phyloP scores from a whole-genome alignment of 352 stramenopile genomes.

The Globisporangium cylindrosporum region DNA sequence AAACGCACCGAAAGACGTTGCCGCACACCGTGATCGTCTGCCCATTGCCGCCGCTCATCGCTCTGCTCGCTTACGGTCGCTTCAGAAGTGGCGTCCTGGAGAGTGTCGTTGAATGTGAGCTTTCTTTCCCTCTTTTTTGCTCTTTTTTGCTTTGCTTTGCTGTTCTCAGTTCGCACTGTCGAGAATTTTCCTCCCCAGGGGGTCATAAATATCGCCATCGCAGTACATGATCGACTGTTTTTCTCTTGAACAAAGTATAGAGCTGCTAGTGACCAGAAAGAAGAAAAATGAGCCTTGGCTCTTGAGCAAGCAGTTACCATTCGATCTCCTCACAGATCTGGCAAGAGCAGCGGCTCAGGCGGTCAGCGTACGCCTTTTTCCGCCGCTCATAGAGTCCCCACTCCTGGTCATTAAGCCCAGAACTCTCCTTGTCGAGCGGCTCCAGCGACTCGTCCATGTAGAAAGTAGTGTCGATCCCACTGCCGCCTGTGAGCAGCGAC shows the following conservation, averaged over 20 bases:
- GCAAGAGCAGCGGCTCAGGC: neutral
- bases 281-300: no score
- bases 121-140: neutral
- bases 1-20: conserved; percentile 72
- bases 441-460: neutral
- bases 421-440: neutral
- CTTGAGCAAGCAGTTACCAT: no score
- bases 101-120: neutral
- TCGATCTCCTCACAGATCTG: neutral
- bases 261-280: neutral
- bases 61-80: conserved; percentile 19
- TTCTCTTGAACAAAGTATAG: neutral
- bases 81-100: conserved; percentile 24
- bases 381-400: neutral
- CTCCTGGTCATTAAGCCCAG: neutral
- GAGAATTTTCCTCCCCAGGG: neutral
- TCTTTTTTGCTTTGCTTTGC: neutral
- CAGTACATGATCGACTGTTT: neutral
- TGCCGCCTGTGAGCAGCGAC: neutral
- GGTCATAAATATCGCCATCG: neutral
- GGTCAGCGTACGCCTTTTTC: neutral
- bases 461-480: neutral
- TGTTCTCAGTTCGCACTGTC: neutral
- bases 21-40: conserved; percentile 79
- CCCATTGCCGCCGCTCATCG: conserved; percentile 59